Evolutionary conservation across 2,329 filamentous ascomycete species (phyloP).

Genomic region (Scedosporium apiospermum): DNA sequence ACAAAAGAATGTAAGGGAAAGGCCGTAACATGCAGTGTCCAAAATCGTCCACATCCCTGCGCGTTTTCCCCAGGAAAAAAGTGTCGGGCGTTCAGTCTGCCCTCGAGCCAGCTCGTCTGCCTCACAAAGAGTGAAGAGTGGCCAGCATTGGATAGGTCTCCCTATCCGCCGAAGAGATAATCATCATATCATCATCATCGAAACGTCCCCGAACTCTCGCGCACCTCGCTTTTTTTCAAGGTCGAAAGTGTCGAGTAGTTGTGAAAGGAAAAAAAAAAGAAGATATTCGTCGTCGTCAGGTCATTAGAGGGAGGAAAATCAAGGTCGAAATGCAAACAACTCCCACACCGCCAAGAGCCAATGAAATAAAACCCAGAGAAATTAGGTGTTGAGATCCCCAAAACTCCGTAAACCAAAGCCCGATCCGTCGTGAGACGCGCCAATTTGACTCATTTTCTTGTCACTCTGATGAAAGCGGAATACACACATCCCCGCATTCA

Average conservation of each 20-base stretch:
- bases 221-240: neutral
- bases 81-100: neutral
- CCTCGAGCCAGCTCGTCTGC: no score
- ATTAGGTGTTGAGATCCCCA: neutral
- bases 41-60: neutral
- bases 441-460: constrained; percentile 2
- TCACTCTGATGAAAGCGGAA: neutral
- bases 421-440: neutral
- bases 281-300: neutral
- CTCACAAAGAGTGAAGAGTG: neutral
- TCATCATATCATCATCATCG: neutral
- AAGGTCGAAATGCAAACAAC: neutral
- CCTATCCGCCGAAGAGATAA: neutral
- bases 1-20: neutral
- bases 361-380: neutral
- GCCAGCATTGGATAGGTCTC: neutral
- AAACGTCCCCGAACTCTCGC: neutral
- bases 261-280: neutral
- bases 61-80: neutral
- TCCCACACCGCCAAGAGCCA: neutral
- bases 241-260: neutral
- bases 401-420: constrained; percentile 1
- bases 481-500: neutral
- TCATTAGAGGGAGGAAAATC: neutral
- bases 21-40: neutral